Conservation (phyloP, 345 rosid species). For the Populus pruinosa region DNA sequence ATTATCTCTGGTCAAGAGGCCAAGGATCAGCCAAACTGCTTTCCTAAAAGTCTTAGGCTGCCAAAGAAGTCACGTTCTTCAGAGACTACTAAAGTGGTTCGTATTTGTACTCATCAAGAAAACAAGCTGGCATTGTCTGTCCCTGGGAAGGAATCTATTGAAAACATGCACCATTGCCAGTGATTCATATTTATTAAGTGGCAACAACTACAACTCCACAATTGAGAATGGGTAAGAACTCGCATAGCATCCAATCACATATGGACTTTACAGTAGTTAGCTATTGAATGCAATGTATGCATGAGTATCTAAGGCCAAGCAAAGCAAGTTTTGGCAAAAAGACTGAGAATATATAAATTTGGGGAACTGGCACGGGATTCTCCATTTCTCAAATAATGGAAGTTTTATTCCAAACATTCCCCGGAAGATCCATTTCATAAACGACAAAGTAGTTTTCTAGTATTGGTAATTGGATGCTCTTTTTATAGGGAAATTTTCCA, state of each 20-base stretch:
- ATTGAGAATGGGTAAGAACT: slow-evolving; percentile 39
- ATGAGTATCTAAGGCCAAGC: too few relatives aligned
- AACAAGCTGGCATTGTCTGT: slow-evolving; percentile 35
- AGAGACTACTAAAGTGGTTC: slow-evolving; percentile 14
- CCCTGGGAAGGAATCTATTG: slow-evolving; percentile 23
- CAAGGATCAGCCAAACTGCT: slow-evolving; percentile 40
- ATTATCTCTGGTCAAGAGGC: slow-evolving; percentile 23
- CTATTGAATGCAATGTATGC: too few relatives aligned
- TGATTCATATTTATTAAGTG: slow-evolving; percentile 22
- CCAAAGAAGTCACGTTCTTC: slow-evolving; percentile 26
- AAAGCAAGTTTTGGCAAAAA: too few relatives aligned
- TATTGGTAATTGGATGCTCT: background rate
- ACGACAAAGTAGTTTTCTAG: background rate
- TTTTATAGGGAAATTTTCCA: too few relatives aligned
- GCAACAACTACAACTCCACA: slow-evolving; percentile 18
- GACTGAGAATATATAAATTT: too few relatives aligned
- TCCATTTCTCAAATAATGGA: background rate
- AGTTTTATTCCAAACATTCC: background rate
- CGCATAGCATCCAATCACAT: background rate
- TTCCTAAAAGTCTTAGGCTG: slow-evolving; percentile 34
- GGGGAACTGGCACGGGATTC: background rate
- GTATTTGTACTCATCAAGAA: slow-evolving; percentile 17
- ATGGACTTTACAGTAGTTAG: too few relatives aligned
- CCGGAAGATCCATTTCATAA: background rate
- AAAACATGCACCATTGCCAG: slow-evolving; percentile 14